Conservation (phyloP, 2,329 filamentous ascomycete species). For the Mycocentrospora acerina region DNA sequence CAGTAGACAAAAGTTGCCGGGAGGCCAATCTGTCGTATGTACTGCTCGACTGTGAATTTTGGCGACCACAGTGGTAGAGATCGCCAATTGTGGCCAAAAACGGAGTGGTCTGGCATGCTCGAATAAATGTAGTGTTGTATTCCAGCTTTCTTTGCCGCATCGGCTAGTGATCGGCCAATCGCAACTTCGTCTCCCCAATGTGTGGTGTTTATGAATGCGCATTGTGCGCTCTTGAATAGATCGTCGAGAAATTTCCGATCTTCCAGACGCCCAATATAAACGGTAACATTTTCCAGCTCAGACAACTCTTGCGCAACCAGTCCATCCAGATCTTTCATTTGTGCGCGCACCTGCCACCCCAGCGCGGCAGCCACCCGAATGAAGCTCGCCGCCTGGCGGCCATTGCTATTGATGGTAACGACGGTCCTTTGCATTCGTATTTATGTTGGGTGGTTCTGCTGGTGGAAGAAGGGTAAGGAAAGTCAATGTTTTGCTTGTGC, state of each 20-base stretch:
- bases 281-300: slow-evolving; percentile 77
- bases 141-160: slow-evolving; percentile 80
- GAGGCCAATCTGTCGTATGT: slow-evolving; percentile 78
- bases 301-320: slow-evolving; percentile 86
- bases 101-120: slow-evolving; percentile 92
- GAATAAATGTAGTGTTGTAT: slow-evolving; percentile 94
- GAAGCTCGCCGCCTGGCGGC: slow-evolving; percentile 91
- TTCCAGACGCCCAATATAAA: slow-evolving; percentile 65
- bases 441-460: neutral
- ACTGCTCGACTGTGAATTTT: slow-evolving; percentile 91
- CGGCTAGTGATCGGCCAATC: slow-evolving; percentile 84
- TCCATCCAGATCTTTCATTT: slow-evolving; percentile 83
- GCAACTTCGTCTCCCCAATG: slow-evolving; percentile 93
- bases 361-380: slow-evolving; percentile 92
- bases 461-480: no score
- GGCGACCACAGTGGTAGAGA: slow-evolving; percentile 86
- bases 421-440: slow-evolving; percentile 62
- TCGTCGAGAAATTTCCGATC: slow-evolving; percentile 75
- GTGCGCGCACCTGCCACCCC: slow-evolving; percentile 89
- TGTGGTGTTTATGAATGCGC: slow-evolving; percentile 97
- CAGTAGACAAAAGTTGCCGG: slow-evolving; percentile 93
- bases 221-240: slow-evolving; percentile 79
- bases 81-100: slow-evolving; percentile 75
- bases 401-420: slow-evolving; percentile 92
- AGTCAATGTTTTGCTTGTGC: neutral